Conservation (phyloP, 345 rosid species). For the Draba incana region DNA sequence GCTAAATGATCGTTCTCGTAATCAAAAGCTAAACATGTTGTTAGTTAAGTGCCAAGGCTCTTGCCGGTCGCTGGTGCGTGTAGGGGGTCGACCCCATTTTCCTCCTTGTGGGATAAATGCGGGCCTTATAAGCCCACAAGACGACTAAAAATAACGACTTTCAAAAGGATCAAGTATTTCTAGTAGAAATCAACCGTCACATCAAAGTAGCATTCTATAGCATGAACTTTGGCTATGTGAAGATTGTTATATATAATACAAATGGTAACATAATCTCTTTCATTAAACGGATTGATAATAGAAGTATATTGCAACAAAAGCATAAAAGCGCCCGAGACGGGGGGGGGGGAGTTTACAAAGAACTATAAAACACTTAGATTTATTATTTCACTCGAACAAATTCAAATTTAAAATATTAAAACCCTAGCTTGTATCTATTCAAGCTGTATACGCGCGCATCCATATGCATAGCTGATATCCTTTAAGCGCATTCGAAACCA, state of each 20-base stretch:
- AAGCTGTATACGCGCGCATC: background rate
- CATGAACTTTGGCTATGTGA: background rate
- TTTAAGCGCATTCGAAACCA: conserved; percentile 52
- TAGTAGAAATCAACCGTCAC: background rate
- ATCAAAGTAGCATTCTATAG: background rate
- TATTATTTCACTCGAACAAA: conserved; percentile 8
- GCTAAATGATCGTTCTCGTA: too few relatives aligned
- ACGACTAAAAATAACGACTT: too few relatives aligned
- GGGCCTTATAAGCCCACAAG: too few relatives aligned
- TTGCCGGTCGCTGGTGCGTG: too few relatives aligned
- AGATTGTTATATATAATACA: conserved; percentile 6
- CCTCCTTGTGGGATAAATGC: too few relatives aligned
- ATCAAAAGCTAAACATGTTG: too few relatives aligned
- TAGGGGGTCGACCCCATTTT: too few relatives aligned
- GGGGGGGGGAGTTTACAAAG: background rate
- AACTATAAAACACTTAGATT: background rate
- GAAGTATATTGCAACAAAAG: too few relatives aligned
- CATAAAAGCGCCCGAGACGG: conserved; percentile 5
- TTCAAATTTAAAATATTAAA: background rate
- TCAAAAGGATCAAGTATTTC: background rate
- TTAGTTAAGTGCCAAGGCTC: too few relatives aligned
- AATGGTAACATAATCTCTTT: conserved; percentile 3
- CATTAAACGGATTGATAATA: too few relatives aligned
- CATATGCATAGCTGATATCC: background rate
- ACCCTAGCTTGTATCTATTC: conserved; percentile 25